phyloP scores from a whole-genome alignment of 2,329 filamentous ascomycete genomes.

The Fusarium sarcochroum region DNA sequence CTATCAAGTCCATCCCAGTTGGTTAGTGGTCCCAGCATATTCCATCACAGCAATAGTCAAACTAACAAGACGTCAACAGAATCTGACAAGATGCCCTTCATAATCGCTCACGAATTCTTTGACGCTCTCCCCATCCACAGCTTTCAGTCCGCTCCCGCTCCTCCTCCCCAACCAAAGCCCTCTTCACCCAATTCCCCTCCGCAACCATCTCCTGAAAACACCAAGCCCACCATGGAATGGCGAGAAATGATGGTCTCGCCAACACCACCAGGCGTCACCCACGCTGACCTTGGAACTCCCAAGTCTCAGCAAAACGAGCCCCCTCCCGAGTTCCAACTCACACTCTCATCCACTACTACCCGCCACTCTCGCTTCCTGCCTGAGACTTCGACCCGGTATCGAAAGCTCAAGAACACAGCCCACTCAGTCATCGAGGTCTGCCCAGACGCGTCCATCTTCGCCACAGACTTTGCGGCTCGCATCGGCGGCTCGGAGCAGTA shows the following conservation, averaged over 20 bases:
- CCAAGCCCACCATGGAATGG: constrained; percentile 74
- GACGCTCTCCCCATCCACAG: constrained; percentile 96
- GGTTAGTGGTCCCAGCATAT: constrained; percentile 58
- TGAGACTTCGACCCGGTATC: constrained; percentile 84
- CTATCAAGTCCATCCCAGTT: constrained; percentile 84
- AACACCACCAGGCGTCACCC: constrained; percentile 68
- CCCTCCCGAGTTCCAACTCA: constrained; percentile 88
- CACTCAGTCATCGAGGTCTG: constrained; percentile 89
- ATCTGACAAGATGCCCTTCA: constrained; percentile 84
- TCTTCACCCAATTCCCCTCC: constrained; percentile 53
- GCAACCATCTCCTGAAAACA: constrained; percentile 51
- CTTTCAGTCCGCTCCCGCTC: constrained; percentile 80
- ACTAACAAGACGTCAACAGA: constrained; percentile 56
- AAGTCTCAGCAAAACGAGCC: constrained; percentile 64
- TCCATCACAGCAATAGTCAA: not conserved
- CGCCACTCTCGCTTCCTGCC: constrained; percentile 89
- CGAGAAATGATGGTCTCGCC: constrained; percentile 84
- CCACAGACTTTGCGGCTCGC: constrained; percentile 83
- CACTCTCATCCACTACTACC: constrained; percentile 80
- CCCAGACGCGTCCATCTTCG: constrained; percentile 86
- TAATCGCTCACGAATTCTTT: constrained; percentile 98
- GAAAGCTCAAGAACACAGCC: constrained; percentile 75
- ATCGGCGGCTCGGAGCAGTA: constrained; percentile 78
- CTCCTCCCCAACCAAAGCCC: constrained; percentile 43
- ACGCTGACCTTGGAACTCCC: constrained; percentile 68